A percentile compares a stretch with the other conserved stretches of the same genome.
Conservation (phyloP, 1,284 basidiomycete genomes). For the Rhodotorula glutinis region DNA sequence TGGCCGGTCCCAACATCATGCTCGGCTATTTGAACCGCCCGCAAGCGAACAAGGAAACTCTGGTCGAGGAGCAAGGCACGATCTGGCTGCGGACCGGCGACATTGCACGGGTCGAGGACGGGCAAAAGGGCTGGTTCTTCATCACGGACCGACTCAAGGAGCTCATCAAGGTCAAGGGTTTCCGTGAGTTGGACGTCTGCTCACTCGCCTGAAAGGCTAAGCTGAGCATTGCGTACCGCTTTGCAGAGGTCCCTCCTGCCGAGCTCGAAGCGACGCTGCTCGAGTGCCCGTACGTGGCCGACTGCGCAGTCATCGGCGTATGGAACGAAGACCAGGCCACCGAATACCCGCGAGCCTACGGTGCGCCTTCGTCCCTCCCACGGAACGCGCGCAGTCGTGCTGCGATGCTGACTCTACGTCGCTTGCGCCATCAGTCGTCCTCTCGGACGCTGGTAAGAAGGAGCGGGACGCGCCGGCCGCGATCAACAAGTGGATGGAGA, state of each 20-base stretch:
- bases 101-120: slow-evolving; percentile 31
- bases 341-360: slow-evolving; percentile 40
- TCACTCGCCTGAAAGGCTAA: neutral
- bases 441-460: slow-evolving; percentile 37
- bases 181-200: slow-evolving; percentile 25
- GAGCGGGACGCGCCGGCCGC: slow-evolving; percentile 36
- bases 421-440: slow-evolving; percentile 20
- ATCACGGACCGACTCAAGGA: slow-evolving; percentile 41
- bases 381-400: neutral
- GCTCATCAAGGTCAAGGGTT: slow-evolving; percentile 29
- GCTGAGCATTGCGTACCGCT: slow-evolving; percentile 1
- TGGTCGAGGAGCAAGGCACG: slow-evolving; percentile 34
- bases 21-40: slow-evolving; percentile 47
- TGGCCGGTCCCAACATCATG: slow-evolving; percentile 56
- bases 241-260: slow-evolving; percentile 15
- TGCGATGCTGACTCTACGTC: neutral
- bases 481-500: slow-evolving; percentile 45
- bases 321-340: slow-evolving; percentile 32
- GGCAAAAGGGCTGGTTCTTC: slow-evolving; percentile 29
- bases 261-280: slow-evolving; percentile 30
- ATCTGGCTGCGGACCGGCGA: slow-evolving; percentile 45
- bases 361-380: neutral
- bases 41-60: slow-evolving; percentile 41
- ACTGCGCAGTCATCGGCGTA: slow-evolving; percentile 41
- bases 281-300: slow-evolving; percentile 35